Evolutionary conservation across 116 monocot species (phyloP), one percentile per base, ranked within the genome.

Genomic region (Papilionanthe hybrid): DNA sequence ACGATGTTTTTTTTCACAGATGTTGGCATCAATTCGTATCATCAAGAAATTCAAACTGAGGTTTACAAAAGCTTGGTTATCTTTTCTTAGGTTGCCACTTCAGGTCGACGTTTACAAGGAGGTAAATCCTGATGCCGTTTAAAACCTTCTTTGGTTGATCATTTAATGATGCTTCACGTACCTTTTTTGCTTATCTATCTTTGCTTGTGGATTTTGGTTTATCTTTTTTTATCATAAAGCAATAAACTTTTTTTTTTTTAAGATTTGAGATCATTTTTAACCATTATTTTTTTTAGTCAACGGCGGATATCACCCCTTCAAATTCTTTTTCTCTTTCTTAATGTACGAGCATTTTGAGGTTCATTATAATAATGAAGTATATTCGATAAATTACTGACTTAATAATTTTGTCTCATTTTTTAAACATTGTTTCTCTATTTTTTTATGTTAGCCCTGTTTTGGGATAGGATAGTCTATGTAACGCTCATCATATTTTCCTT

Each of bases 31-130:
- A 71, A 44, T 1, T 79, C 72, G 55, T 28, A 78, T 93, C 37
- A 42, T 79, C 69, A 94, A 88, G 90, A 97, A 94, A 69, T 66
- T 90, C 37, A 97, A 91, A 66, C 84, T 76, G 68, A 94, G 87
- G 65, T 97, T 97, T 63, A 85, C 92, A 8, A 92, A 88, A 84
- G 92, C 94, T 44, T 97, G 97, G 97, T 72, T 88, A 57, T 94
- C 97, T 76, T 94, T 97, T 83, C 97, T 97, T 45, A 91, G 83
- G 76, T 72, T 97, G 82, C 87, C 86, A 20, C 92, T 97, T 80
- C 87, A 91, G 76, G 66, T 94, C 50, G 91, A 97, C 79, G 81
- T 97, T 23, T 97, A 97, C 80, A 97, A 97, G 81, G 92, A 97
- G 97, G 97, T 94, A 92, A 29, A 55, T 50, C 76, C 13, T 55